Evolutionary conservation across 805 yeast genomes (phyloP).

Genomic region (Barnettozyma sucrosica): DNA sequence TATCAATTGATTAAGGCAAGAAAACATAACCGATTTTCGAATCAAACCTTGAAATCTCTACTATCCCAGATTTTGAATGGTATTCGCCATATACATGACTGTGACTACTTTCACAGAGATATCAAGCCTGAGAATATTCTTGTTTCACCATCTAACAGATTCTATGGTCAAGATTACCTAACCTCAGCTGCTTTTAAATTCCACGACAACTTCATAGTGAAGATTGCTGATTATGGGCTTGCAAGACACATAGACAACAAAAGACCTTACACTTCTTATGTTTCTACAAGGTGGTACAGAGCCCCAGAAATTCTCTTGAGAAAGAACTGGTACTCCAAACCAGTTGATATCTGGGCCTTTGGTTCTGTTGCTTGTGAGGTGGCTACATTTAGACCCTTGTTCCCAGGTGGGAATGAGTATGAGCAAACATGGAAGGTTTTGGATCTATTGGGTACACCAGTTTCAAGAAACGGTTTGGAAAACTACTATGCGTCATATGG

Average conservation of each 20-base stretch:
- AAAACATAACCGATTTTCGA: constrained; percentile 46
- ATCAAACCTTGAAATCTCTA: constrained; percentile 56
- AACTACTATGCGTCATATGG: constrained; percentile 55
- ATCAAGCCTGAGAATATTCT: constrained; percentile 91
- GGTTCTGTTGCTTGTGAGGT: constrained; percentile 73
- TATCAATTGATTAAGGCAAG: constrained; percentile 70
- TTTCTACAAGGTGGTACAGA: constrained; percentile 82
- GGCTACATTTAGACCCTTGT: constrained; percentile 68
- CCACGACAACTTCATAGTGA: constrained; percentile 49
- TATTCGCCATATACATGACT: constrained; percentile 70
- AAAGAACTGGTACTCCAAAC: constrained; percentile 54
- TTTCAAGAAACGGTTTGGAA: constrained; percentile 23
- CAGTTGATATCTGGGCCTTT: constrained; percentile 84
- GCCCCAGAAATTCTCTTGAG: constrained; percentile 76
- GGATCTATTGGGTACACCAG: constrained; percentile 70
- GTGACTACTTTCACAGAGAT: constrained; percentile 77
- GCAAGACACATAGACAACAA: constrained; percentile 54
- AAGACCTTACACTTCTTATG: constrained; percentile 64
- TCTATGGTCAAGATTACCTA: constrained; percentile 37
- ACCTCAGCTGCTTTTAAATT: constrained; percentile 16
- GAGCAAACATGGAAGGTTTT: constrained; percentile 74
- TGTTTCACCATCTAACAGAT: constrained; percentile 51
- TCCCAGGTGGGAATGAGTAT: constrained; percentile 75
- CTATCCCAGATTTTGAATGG: constrained; percentile 70
- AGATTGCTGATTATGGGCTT: constrained; percentile 76